Percentiles rank a stretch among this genome's conserved stretches.
These are phyloP conservation scores for Solanum acaule DNA, from an alignment of 257 asterid genomes.

Conservation along the genomic window DNA sequence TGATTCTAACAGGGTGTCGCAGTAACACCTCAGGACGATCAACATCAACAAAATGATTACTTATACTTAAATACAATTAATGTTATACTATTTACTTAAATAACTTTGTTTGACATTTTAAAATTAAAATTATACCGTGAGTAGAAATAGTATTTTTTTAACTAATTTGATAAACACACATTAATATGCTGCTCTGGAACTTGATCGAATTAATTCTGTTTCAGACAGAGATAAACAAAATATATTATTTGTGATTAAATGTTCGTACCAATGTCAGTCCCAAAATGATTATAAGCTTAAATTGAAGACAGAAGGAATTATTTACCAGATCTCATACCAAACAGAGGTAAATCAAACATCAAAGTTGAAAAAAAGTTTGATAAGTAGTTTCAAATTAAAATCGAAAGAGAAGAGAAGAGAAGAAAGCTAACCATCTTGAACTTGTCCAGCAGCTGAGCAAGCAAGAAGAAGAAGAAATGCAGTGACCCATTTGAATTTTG, in stretches of 20 bases:
- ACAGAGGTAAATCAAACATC: neutral
- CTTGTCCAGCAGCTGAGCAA: slow-evolving; percentile 12
- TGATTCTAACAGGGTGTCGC: neutral
- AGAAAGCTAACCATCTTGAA: slow-evolving; percentile 31
- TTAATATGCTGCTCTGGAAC: neutral
- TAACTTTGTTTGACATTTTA: no score
- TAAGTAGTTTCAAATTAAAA: neutral
- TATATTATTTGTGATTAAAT: neutral
- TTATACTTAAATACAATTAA: no score
- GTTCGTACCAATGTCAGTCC: neutral
- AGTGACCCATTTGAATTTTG: slow-evolving; percentile 13
- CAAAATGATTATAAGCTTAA: neutral
- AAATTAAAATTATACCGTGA: no score
- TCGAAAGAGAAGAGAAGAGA: neutral
- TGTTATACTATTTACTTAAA: neutral
- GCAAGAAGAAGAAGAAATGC: slow-evolving; percentile 6
- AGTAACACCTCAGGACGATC: neutral
- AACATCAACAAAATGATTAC: neutral
- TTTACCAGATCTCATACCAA: neutral
- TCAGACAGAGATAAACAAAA: neutral
- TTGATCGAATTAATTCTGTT: neutral
- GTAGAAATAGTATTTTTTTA: no score
- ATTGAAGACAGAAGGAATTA: neutral
- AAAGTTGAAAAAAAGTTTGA: neutral
- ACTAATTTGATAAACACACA: neutral